Base-by-base conservation (phyloP, 371 early-diverging fungal genomes). In the Basidiobolus heterosporus region DNA sequence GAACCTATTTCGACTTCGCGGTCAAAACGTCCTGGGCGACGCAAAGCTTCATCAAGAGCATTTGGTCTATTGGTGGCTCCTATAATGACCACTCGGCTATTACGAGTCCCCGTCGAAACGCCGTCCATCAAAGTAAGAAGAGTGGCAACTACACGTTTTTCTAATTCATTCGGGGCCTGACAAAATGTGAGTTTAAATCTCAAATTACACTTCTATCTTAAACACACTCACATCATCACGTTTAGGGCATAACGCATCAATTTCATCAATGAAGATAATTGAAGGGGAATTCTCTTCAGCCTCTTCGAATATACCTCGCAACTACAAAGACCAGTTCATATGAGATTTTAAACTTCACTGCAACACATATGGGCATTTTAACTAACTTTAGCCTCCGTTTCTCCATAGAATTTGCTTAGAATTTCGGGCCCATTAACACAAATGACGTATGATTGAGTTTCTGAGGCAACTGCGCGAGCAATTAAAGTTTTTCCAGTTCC, bases 261-360 rank as follows among this genome's bases (percentile, higher is more conserved):
- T 88, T 60, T 99, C 99, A 59, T 99, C 99, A 49, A 99, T 90
- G 59, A 98, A 94, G 15, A 99, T 83, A 20, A 99, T 85, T 14
- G 88, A 68, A 0, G 98, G 98, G 14, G 85, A 75, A 18, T 73
- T 74, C 16, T 79, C 76, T 17, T 66, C 66, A 0, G 98, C 98
- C 46, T 87, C 56, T 9, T 75, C 71, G 66, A 95, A 93, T 14
- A 93, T 62, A 37, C 71, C 64, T 30, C 86, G 69, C 19, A 98
- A 67, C 75, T 75, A 46, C 5, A 18, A 15, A 35, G 21, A 17
- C 14, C 13, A 13, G 16, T 44, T n/a, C n/a, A n/a, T n/a, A n/a
- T n/a, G n/a, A n/a, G n/a, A n/a, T n/a, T 35, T 38, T 37, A 16
- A 21, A 13, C 13, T 16, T 14, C 9, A 16, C 14, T 7, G 8